These are phyloP conservation scores for Xanthoconium stramineum DNA, from an alignment of 768 basidiomycete species.

Conservation along the genomic window DNA sequence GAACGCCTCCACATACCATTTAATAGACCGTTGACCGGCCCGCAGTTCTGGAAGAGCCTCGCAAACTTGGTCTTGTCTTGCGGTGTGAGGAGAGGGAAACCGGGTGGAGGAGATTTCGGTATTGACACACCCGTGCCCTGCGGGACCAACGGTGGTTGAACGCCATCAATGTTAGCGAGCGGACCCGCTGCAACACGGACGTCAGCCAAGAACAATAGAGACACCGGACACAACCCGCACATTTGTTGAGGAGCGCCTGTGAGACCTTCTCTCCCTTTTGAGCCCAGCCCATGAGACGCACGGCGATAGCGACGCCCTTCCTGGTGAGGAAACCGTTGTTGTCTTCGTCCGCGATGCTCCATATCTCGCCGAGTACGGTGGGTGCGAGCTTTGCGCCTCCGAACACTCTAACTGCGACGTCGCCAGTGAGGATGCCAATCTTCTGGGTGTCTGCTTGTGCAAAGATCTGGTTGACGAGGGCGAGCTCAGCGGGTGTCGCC, in stretches of 20 bases:
- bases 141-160: constrained; percentile 47
- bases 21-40: constrained; percentile 73
- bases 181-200: constrained; percentile 64
- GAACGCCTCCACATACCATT: constrained; percentile 51
- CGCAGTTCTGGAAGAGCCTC: constrained; percentile 68
- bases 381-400: constrained; percentile 78
- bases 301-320: constrained; percentile 82
- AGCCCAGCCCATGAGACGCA: constrained; percentile 91
- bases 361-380: constrained; percentile 83
- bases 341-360: constrained; percentile 88
- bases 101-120: constrained; percentile 57
- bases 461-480: constrained; percentile 73
- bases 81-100: constrained; percentile 65
- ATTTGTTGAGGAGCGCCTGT: constrained; percentile 60
- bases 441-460: constrained; percentile 70
- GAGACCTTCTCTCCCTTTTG: constrained; percentile 78
- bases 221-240: constrained; percentile 45
- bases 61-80: constrained; percentile 86
- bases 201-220: constrained; percentile 10
- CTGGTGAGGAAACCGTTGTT: constrained; percentile 91
- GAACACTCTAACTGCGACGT: constrained; percentile 86
- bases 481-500: constrained; percentile 46
- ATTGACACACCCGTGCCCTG: constrained; percentile 54
- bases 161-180: constrained; percentile 73
- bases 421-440: constrained; percentile 83